Conservation (phyloP, 2,329 filamentous ascomycete genomes). For the Dendryphion nanum region DNA sequence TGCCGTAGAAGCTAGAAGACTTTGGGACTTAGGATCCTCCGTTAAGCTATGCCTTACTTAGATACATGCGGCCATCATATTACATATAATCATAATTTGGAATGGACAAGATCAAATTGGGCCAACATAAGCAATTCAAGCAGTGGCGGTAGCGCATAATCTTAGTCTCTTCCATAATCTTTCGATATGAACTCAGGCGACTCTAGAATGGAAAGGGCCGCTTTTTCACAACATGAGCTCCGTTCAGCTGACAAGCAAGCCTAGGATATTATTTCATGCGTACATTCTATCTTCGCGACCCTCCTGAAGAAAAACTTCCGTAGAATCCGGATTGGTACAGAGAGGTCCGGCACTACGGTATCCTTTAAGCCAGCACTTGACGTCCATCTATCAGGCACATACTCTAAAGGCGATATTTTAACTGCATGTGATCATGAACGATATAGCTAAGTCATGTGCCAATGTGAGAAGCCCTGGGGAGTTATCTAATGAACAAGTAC, state of each 20-base stretch:
- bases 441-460: too few species aligned
- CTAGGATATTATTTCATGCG: not conserved
- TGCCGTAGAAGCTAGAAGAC: slow-evolving; percentile 17
- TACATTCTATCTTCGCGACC: not conserved
- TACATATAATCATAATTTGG: too few species aligned
- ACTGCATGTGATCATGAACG: too few species aligned
- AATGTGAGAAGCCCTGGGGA: too few species aligned
- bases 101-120: too few species aligned
- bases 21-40: slow-evolving; percentile 19
- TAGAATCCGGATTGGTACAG: not conserved
- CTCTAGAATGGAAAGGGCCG: not conserved
- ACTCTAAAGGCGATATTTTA: not conserved
- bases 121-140: too few species aligned
- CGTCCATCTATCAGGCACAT: not conserved
- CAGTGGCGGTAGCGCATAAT: too few species aligned
- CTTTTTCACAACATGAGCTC: not conserved
- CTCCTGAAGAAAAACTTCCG: not conserved
- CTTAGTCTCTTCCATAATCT: not conserved
- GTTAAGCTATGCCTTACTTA: too few species aligned
- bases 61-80: too few species aligned
- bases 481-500: too few species aligned
- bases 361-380: not conserved
- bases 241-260: not conserved
- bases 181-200: too few species aligned
- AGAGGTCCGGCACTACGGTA: not conserved